Base-by-base conservation (phyloP, 1,284 basidiomycete genomes). In the Apiotrichum mycotoxinovorans region DNA sequence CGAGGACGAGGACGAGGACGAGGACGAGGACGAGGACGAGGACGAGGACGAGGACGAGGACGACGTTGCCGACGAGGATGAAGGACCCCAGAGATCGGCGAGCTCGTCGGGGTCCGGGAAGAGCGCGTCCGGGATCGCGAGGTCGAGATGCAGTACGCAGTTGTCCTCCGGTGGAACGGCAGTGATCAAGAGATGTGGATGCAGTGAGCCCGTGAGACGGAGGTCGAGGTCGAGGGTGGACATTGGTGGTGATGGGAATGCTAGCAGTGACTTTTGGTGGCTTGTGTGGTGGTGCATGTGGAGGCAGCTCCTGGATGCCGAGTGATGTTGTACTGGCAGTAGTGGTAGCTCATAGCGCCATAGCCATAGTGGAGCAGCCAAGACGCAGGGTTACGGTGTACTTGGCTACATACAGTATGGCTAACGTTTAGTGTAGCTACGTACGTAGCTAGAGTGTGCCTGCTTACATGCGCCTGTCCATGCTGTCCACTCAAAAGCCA, bases 91-190 rank as follows among this genome's bases (percentile, higher is more conserved):
- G 5, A 41, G 30, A 49, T 67, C 64, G 14, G 33, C 30, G 12
- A 71, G 50, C 52, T 72, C 66, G 46, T 66, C 63, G 14, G 58
- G 60, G 47, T 72, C 70, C 12, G 63, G 35, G 55, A 75, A 75
- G 20, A 75, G 48, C 14, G 57, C 63, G 56, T 75, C 73, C 15
- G 69, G 66, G 8, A 75, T 41, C 1, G 54, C 23, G 14, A 75
- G 30, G n/a, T 53, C 33, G 22, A 75, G 57, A 43, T 61, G 53
- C 18, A 55, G 47, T 3, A 15, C 7, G 38, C 55, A 55, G 15
- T 33, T 17, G 7, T 23, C 25, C 17, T 33, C 12, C 18, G 46
- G 35, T 15, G 26, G 41, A 23, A 26, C 9, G 30, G 46, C 27
- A 42, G 48, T 22, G 49, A 51, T 40, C 44, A 53, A 57, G 4